Evolutionary conservation across 1,284 basidiomycete genomes (phyloP).

Genomic region (Puccinia novopanici): DNA sequence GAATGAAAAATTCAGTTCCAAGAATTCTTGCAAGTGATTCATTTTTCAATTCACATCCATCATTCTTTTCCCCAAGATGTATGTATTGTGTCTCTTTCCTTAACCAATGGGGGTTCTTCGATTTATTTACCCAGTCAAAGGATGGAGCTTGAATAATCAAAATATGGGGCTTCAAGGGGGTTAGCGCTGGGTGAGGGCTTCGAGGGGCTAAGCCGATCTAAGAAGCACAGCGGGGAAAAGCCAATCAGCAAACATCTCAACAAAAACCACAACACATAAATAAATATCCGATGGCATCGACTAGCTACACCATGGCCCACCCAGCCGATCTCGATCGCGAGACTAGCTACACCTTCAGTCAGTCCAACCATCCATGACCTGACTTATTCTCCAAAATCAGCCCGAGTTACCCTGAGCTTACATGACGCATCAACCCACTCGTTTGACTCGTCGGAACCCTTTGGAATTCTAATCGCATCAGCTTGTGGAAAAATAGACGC

Average conservation of each 20-base stretch:
- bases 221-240: too few relatives aligned
- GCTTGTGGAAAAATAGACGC: conserved; percentile 51
- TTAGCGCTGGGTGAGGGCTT: too few relatives aligned
- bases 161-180: too few relatives aligned
- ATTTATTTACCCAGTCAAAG: too few relatives aligned
- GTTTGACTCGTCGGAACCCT: neutral
- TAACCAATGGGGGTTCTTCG: too few relatives aligned
- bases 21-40: too few relatives aligned
- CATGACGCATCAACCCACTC: neutral
- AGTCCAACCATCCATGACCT: conserved; percentile 14
- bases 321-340: conserved; percentile 49
- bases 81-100: too few relatives aligned
- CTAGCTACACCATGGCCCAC: conserved; percentile 43
- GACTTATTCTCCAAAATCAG: neutral
- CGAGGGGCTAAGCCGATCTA: too few relatives aligned
- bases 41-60: too few relatives aligned
- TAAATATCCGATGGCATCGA: conserved; percentile 24
- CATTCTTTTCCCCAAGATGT: too few relatives aligned
- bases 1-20: too few relatives aligned
- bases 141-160: too few relatives aligned
- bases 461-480: conserved; percentile 13
- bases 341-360: conserved; percentile 51
- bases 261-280: conserved; percentile 3
- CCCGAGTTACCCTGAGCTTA: neutral
- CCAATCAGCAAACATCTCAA: neutral